Base-by-base conservation (phyloP, 2,329 filamentous ascomycete genomes). In the Sporothrix euskadiensis region DNA sequence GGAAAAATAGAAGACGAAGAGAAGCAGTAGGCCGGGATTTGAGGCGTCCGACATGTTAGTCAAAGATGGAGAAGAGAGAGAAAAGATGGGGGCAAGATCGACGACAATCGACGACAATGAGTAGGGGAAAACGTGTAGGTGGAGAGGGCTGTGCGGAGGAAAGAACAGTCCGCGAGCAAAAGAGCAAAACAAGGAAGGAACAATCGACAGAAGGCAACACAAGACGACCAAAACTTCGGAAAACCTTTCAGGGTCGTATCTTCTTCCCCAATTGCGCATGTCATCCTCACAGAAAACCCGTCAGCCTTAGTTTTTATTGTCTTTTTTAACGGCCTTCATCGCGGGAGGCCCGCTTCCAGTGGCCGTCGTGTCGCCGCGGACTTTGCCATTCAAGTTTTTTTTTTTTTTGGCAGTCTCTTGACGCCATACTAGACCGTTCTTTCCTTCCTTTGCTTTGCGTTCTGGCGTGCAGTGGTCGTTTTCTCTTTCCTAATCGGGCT, bases 231-330 rank as follows among this genome's bases (percentile, higher is more conserved):
- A 66, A 44, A 66, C 10, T 66, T 22, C 26, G 26, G 26, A 26
- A 26, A 26, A 26, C 26, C 2, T 26, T 19, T 68, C 19, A 35
- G 26, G 6, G 47, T 69, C 63, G 63, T 66, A 72, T 54, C n/a
- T 65, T 59, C 63, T 69, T 57, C 35, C 73, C 69, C 56, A 26
- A 74, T 65, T 65, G 63, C 35, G 69, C 61, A 71, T 59, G 41
- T 49, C 61, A 2, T 6, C 12, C 30, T 47, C 8, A 16, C 35
- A 44, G 41, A 44, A 44, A 44, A 5, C 8, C 8, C 8, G 44
- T n/a, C 65, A 68, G 65, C 44, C 65, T 52, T 52, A 22, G 26
- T 26, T 16, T 39, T 65, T 9, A 26, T 47, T 49, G 8, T 35
- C 8, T 1, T 35, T 35, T 35, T 35, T 35, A 35, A 35, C 8